Percentiles rank a stretch among this genome's conserved stretches.
Evolutionary conservation across 2,329 filamentous ascomycete species (phyloP).

Genomic region (Sporothrix globosa): DNA sequence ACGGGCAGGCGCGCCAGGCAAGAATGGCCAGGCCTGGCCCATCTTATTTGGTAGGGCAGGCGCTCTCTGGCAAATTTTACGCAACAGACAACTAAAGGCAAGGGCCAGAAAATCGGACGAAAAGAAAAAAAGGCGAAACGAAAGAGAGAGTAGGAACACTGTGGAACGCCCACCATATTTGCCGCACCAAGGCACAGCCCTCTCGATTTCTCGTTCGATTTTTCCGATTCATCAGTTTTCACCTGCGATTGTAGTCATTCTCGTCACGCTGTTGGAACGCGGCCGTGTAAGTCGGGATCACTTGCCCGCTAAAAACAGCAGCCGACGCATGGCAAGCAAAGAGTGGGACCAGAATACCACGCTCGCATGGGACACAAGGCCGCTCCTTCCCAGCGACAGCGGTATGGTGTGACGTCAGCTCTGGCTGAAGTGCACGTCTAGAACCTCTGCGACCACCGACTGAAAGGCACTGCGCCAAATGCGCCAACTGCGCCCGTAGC

Average conservation of each 20-base stretch:
- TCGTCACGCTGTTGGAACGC: not conserved
- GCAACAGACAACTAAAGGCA: slow-evolving; percentile 3
- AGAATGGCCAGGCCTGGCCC: not conserved
- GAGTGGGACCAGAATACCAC: not conserved
- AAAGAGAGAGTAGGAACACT: not conserved
- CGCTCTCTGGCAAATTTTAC: not conserved
- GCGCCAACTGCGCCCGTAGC: not conserved
- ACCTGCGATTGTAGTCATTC: not conserved
- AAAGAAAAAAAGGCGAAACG: not conserved
- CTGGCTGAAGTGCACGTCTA: not conserved
- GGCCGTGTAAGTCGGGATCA: slow-evolving; percentile 19
- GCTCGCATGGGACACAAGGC: not conserved
- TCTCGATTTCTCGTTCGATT: not conserved
- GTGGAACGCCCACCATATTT: not conserved
- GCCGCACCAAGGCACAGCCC: not conserved
- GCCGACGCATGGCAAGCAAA: not conserved
- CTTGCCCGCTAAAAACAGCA: not conserved
- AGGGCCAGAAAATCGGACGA: not conserved
- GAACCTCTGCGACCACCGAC: not conserved
- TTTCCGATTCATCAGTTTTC: not conserved
- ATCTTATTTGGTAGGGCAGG: not conserved
- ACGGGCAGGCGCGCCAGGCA: slow-evolving; percentile 10
- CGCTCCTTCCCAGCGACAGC: not conserved
- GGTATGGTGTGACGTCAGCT: slow-evolving; percentile 20
- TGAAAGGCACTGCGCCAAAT: not conserved